Base-by-base conservation (phyloP, 306 rosid genomes). In the Canavalia gladiata region DNA sequence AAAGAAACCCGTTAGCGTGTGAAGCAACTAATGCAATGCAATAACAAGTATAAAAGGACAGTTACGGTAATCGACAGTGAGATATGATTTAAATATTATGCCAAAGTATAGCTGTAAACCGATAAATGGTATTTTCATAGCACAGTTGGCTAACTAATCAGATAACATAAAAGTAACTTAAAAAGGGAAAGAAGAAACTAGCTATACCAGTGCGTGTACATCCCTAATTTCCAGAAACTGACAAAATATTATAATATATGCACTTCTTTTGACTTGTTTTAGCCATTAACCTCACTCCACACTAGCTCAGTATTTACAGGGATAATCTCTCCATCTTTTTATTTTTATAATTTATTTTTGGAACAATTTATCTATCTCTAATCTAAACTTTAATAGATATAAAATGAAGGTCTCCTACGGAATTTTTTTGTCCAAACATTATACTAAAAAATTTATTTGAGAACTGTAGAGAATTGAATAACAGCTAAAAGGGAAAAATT, bases 1-100 rank as follows among this genome's bases (percentile, higher is more conserved):
- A 28, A 80, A 84, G 30, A 87, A 59, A 34, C 8, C 42, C 56
- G 64, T 70, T 13, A 86, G 89, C 60, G 57, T 30, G 69, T 50
- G 13, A 79, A 65, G 65, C 46, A 81, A 18, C 10, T 35, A 81
- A 75, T 74, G 68, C 67, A 81, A 75, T 74, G 68, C 67, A 81
- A 66, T n/a, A 28, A 79, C 29, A 68, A 67, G 70, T 6, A 47
- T 45, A 72, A 72, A 41, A 51, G 3, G n/a, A 81, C 11, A 65
- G 51, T 64, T 62, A 37, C 46, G 74, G 54, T 11, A 57, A 41
- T 59, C 55, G 55, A 71, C 39, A 49, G 55, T 5, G 54, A 74
- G 62, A 82, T 8, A 9, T 57, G 76, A 64, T 47, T 46, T 49
- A 18, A 42, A 41, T 56, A 25, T 4, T 59, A 28, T 30, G 41